Base-by-base conservation (phyloP, 257 asterid genomes). In the Nyctanthes arbortristis region DNA sequence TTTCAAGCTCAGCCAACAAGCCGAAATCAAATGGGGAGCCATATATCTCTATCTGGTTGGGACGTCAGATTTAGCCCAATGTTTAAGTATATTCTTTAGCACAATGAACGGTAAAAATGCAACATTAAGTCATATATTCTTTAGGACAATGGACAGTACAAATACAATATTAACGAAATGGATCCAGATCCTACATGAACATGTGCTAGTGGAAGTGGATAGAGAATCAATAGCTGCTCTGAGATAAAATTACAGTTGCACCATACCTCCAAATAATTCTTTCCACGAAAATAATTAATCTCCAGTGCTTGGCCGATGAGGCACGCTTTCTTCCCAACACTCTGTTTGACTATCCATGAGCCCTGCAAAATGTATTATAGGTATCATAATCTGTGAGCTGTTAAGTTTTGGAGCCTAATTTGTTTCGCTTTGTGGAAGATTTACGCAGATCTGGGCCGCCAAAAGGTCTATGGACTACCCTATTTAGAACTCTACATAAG, bases 311-410 rank as follows among this genome's bases (percentile, higher is more conserved):
- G 97, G 32, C 98, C 98, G 1, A 93, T 73, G 76, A 93, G 81
- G 82, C 97, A 88, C 52, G 97, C 95, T 82, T 88, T 93, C 70
- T 90, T 93, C 5, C 98, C 97, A 47, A 93, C 97, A 22, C 98
- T 93, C 78, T 93, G 96, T 83, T 93, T 93, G 40, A 93, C 96
- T 84, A 93, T 88, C 98, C 98, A 93, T 47, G 97, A 90, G 63
- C 97, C 98, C 97, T 92, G 81, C 25, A 36, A 73, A 67, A 72
- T 54, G 65, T 13, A 76, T 63, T 13, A 47, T 28, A 16, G 31
- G 63, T 28, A 72, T 63, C 66, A 66, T 30, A 22, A 37, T 20
- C 18, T 54, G 62, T 43, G 43, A 68, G 71, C 59, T 71, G n/a
- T n/a, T n/a, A n/a, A n/a, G n/a, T n/a, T n/a, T n/a, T n/a, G n/a